phyloP scores from a whole-genome alignment of 1,284 basidiomycete genomes.

The Termitomyces sp. region DNA sequence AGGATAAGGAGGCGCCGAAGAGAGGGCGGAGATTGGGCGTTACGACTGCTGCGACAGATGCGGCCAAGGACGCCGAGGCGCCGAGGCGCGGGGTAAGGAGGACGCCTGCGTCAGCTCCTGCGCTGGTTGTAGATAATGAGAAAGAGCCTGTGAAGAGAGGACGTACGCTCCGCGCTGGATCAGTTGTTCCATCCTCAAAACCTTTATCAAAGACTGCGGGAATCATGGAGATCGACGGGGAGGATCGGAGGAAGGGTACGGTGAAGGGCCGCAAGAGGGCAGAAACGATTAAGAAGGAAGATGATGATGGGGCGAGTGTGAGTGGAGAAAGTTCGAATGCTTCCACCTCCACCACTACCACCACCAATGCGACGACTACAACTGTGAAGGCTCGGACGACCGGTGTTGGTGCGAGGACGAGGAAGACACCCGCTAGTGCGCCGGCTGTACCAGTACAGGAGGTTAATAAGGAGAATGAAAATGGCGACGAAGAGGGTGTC shows the following conservation, averaged over 20 bases:
- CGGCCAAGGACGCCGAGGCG: not conserved
- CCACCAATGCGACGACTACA: constrained; percentile 8
- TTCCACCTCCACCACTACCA: not conserved
- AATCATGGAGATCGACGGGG: constrained; percentile 10
- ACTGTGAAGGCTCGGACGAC: constrained; percentile 2
- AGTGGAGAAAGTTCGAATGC: not conserved
- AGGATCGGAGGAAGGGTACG: not conserved
- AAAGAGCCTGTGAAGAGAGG: constrained; percentile 14
- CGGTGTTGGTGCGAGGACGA: not conserved
- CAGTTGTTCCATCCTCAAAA: not conserved
- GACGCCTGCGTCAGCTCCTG: constrained; percentile 7
- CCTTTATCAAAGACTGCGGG: constrained; percentile 2
- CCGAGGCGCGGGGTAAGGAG: constrained; percentile 3
- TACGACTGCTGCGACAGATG: not conserved
- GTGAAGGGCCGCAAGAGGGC: constrained; percentile 9
- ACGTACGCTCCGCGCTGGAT: constrained; percentile 9
- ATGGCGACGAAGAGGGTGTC: constrained; percentile 16
- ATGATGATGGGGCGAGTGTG: not conserved
- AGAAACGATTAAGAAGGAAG: constrained; percentile 10
- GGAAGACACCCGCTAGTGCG: constrained; percentile 22
- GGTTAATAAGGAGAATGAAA: constrained; percentile 25
- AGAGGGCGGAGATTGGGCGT: constrained; percentile 7
- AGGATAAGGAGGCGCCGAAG: constrained; percentile 9
- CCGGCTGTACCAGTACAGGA: constrained; percentile 14
- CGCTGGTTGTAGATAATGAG: constrained; percentile 11